Conservation (phyloP, 2,329 filamentous ascomycete genomes). For the Penicillium janthinellum region DNA sequence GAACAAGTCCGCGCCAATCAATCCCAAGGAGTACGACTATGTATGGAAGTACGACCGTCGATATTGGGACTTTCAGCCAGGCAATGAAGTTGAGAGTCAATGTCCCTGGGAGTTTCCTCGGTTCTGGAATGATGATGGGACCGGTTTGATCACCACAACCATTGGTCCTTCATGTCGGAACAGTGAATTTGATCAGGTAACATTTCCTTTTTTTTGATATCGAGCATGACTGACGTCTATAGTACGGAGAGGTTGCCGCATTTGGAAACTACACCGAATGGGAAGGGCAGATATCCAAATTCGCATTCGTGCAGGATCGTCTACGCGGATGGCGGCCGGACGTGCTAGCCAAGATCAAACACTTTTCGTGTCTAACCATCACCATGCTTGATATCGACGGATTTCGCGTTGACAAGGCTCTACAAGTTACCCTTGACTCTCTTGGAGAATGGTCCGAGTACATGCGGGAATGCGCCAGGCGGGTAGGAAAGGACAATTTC, state of each 20-base stretch:
- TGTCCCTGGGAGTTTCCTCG: slow-evolving; percentile 57
- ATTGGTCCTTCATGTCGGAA: slow-evolving; percentile 29
- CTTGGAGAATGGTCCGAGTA: slow-evolving; percentile 60
- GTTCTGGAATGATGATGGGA: slow-evolving; percentile 62
- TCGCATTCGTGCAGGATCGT: slow-evolving; percentile 67
- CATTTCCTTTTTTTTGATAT: background rate
- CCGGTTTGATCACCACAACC: background rate
- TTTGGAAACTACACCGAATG: slow-evolving; percentile 66
- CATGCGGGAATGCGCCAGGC: slow-evolving; percentile 59
- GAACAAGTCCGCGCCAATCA: slow-evolving; percentile 60
- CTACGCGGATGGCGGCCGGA: slow-evolving; percentile 64
- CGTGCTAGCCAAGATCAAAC: slow-evolving; percentile 59
- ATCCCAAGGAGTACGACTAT: slow-evolving; percentile 58
- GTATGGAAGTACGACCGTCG: slow-evolving; percentile 56
- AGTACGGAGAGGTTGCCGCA: slow-evolving; percentile 64
- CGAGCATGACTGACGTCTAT: background rate
- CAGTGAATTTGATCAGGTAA: slow-evolving; percentile 60
- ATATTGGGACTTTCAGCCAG: slow-evolving; percentile 61
- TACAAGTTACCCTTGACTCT: slow-evolving; percentile 64
- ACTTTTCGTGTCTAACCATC: slow-evolving; percentile 65
- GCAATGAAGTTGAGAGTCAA: slow-evolving; percentile 55
- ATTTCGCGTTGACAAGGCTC: slow-evolving; percentile 67
- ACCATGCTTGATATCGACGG: slow-evolving; percentile 64
- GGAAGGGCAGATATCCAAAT: slow-evolving; percentile 65
- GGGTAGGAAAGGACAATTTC: slow-evolving; percentile 63